These are phyloP conservation scores for Entomortierella lignicola DNA, from an alignment of 192 early-diverging fungal species.

Conservation along the genomic window DNA sequence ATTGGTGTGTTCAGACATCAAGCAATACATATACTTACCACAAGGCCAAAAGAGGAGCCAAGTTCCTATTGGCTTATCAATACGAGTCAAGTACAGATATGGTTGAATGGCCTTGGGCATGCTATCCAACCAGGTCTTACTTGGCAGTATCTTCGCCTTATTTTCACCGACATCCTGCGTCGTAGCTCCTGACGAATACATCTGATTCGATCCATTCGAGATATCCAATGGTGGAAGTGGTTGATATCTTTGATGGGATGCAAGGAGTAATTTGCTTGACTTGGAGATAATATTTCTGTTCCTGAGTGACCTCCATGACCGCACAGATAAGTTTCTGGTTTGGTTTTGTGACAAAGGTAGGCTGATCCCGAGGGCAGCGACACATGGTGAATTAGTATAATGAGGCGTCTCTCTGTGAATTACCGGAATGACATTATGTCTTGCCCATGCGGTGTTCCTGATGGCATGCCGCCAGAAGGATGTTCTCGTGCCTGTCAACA, in stretches of 20 bases:
- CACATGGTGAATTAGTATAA: background rate
- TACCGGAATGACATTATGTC: background rate
- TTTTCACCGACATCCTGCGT: background rate
- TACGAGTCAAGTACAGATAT: slow-evolving; percentile 78
- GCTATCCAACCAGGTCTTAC: slow-evolving; percentile 41
- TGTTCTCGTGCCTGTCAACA: slow-evolving; percentile 8
- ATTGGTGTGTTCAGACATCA: background rate
- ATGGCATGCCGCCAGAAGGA: slow-evolving; percentile 16
- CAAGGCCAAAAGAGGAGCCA: slow-evolving; percentile 94
- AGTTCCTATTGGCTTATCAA: slow-evolving; percentile 94
- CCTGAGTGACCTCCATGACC: slow-evolving; percentile 6
- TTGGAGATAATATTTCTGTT: background rate
- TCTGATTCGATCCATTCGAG: background rate
- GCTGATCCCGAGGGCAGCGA: background rate
- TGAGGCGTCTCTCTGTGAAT: background rate
- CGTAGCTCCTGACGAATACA: slow-evolving; percentile 3
- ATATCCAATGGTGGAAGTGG: background rate
- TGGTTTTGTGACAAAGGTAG: background rate
- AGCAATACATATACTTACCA: slow-evolving; percentile 56
- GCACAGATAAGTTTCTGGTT: slow-evolving; percentile 8
- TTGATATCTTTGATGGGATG: background rate
- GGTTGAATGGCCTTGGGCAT: slow-evolving; percentile 67
- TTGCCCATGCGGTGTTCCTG: background rate
- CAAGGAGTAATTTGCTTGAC: slow-evolving; percentile 1
- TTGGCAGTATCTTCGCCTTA: slow-evolving; percentile 3